Evolutionary conservation across 306 rosid genomes (phyloP), one percentile per base, ranked within the genome.

Genomic region (Quercus parvula): DNA sequence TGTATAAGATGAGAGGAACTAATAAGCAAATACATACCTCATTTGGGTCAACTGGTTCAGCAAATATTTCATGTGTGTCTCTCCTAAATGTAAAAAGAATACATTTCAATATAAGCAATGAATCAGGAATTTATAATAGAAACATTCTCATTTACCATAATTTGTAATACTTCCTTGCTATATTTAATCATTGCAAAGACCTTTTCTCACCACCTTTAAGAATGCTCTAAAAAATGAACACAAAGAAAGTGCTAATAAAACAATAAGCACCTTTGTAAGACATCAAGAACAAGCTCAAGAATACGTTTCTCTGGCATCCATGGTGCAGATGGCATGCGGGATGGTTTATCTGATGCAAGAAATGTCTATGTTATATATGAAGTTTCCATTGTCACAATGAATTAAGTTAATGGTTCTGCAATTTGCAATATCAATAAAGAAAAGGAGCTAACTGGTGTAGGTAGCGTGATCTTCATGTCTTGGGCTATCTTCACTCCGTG

Each of bases 41-140:
- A 38, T 86, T 70, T 66, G 87, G 89, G 82, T 89, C 86, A 67
- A 91, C 92, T 51, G 94, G 97, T 68, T 91, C 91, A n/a, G 91
- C 91, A 81, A 91, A 91, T 78, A 91, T 89, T 71, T 89, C 94
- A 41, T 91, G 70, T 54, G 85, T 80, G 73, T 91, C 94, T 76
- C 81, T 89, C 88, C 94, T 91, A 76, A 59, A 74, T 58, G 61
- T 67, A 18, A 66, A 66, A 18, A 33, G 70, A 73, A 44, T 61
- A 73, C 59, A 25, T 66, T 71, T 72, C 44, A 73, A 74, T 27
- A 14, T 5, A 67, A 19, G 22, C 66, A 72, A 79, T 33, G 35
- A 33, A 17, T 44, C 38, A n/a, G 6, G 9, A 75, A 59, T 67
- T 52, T 9, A 49, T 10, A 70, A 69, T 61, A 78, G 25, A 75